Conservation (phyloP, 768 basidiomycete genomes). For the Russula earlei region DNA sequence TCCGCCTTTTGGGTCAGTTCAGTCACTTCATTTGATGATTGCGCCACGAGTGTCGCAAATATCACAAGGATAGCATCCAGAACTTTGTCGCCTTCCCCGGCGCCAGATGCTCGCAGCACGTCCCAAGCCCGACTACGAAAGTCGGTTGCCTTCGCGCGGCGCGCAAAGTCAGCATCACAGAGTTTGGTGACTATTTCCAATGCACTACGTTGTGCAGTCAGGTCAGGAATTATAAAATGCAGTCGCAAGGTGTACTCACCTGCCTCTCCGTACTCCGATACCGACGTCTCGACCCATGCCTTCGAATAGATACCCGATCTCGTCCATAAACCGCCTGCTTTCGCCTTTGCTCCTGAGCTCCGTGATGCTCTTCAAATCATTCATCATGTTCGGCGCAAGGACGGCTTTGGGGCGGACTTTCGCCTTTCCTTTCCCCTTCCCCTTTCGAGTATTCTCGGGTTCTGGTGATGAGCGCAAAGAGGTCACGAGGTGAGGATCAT, state of each 20-base stretch:
- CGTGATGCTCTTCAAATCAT: constrained; percentile 70
- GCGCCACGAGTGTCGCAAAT: constrained; percentile 53
- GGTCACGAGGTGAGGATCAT: constrained; percentile 41
- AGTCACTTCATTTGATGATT: constrained; percentile 43
- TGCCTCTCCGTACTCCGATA: constrained; percentile 53
- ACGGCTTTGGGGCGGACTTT: constrained; percentile 21
- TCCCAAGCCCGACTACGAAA: constrained; percentile 65
- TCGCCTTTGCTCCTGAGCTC: constrained; percentile 77
- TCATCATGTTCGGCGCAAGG: constrained; percentile 53
- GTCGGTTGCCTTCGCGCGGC: constrained; percentile 71
- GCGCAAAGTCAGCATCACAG: constrained; percentile 64
- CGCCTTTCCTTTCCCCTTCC: constrained; percentile 29
- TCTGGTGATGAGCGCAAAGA: constrained; percentile 9
- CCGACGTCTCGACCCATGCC: constrained; percentile 50
- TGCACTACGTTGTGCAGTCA: constrained; percentile 38
- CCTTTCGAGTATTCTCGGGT: constrained; percentile 29
- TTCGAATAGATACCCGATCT: constrained; percentile 79
- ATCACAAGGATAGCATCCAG: constrained; percentile 54
- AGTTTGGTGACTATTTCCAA: constrained; percentile 68
- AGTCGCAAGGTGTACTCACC: constrained; percentile 33
- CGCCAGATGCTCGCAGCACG: constrained; percentile 47
- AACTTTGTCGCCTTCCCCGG: constrained; percentile 54
- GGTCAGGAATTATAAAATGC: not conserved
- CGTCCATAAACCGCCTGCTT: constrained; percentile 69
- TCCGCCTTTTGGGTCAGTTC: constrained; percentile 40